phyloP scores from a whole-genome alignment of 805 yeast genomes.

The Jamesozyma piceae region DNA sequence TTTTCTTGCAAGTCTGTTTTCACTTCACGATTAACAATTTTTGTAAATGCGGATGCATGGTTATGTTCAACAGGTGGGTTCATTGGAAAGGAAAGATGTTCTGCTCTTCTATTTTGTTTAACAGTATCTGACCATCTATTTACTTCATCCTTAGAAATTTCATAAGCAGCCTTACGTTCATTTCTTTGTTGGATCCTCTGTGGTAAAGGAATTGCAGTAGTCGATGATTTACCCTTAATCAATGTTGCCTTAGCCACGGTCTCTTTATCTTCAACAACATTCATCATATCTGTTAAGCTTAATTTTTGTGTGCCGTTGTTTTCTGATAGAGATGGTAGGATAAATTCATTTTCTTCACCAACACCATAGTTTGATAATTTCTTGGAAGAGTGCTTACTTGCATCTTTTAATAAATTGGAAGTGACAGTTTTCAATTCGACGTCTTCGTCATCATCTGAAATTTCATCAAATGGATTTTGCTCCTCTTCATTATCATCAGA shows the following conservation, averaged over 20 bases:
- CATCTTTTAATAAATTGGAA: slow-evolving; percentile 30
- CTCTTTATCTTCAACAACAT: slow-evolving; percentile 45
- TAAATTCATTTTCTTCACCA: slow-evolving; percentile 58
- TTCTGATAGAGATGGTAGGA: slow-evolving; percentile 44
- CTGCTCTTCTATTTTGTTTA: slow-evolving; percentile 70
- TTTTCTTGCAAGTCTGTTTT: slow-evolving; percentile 57
- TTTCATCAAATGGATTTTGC: slow-evolving; percentile 30
- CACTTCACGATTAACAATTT: slow-evolving; percentile 34
- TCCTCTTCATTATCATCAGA: slow-evolving; percentile 17
- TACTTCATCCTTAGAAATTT: slow-evolving; percentile 77
- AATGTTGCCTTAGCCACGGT: slow-evolving; percentile 43
- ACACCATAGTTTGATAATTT: slow-evolving; percentile 43
- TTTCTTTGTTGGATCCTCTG: slow-evolving; percentile 74
- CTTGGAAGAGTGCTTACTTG: slow-evolving; percentile 31
- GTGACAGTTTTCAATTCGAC: slow-evolving; percentile 45
- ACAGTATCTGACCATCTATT: slow-evolving; percentile 83
- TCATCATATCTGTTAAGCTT: slow-evolving; percentile 66
- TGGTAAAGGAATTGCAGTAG: slow-evolving; percentile 76
- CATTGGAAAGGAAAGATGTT: slow-evolving; percentile 66
- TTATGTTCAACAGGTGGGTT: slow-evolving; percentile 33
- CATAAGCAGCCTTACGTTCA: slow-evolving; percentile 85
- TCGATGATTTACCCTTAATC: slow-evolving; percentile 33
- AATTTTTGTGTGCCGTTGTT: slow-evolving; percentile 34
- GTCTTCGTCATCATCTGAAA: slow-evolving; percentile 41
- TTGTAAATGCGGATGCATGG: slow-evolving; percentile 47